Evolutionary conservation across 2,329 filamentous ascomycete species (phyloP).

Genomic region (Fusarium buxicola): DNA sequence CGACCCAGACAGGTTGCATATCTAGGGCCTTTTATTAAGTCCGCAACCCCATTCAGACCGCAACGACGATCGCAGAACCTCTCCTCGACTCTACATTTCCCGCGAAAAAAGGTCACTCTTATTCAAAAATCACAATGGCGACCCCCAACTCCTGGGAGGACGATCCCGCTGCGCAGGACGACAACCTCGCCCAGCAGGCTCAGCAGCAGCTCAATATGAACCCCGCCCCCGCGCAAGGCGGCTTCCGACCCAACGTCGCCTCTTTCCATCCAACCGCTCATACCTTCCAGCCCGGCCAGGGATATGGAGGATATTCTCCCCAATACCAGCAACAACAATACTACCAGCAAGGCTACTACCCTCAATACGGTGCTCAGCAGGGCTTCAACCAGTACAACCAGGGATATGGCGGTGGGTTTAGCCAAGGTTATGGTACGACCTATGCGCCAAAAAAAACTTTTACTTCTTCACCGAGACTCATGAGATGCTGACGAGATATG

Average conservation of each 20-base stretch:
- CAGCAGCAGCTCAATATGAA: conserved; percentile 82
- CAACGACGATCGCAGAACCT: conserved; percentile 37
- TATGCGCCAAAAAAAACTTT: conserved; percentile 22
- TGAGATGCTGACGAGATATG: conserved; percentile 37
- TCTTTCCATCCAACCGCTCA: conserved; percentile 80
- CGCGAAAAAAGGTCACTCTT: conserved; percentile 18
- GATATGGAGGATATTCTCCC: conserved; percentile 69
- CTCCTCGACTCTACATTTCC: conserved; percentile 22
- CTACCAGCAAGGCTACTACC: conserved; percentile 67
- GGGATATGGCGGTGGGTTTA: conserved; percentile 63
- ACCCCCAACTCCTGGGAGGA: conserved; percentile 97
- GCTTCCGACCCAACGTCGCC: conserved; percentile 64
- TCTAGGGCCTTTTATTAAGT: conserved; percentile 40
- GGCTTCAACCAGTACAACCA: conserved; percentile 66
- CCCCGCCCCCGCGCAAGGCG: conserved; percentile 58
- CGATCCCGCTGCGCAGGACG: conserved; percentile 81
- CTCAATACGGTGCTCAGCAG: conserved; percentile 64
- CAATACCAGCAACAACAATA: conserved; percentile 65
- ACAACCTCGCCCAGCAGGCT: conserved; percentile 80
- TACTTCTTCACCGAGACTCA: conserved; percentile 7
- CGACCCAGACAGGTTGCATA: conserved; percentile 32
- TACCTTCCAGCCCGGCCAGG: conserved; percentile 78
- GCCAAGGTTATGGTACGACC: conserved; percentile 57
- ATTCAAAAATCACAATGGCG: conserved; percentile 71
- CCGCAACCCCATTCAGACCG: conserved; percentile 42